Evolutionary conservation across 352 stramenopile species (phyloP), one percentile per base, ranked within the genome.

Genomic region (Phytophthora sp.): DNA sequence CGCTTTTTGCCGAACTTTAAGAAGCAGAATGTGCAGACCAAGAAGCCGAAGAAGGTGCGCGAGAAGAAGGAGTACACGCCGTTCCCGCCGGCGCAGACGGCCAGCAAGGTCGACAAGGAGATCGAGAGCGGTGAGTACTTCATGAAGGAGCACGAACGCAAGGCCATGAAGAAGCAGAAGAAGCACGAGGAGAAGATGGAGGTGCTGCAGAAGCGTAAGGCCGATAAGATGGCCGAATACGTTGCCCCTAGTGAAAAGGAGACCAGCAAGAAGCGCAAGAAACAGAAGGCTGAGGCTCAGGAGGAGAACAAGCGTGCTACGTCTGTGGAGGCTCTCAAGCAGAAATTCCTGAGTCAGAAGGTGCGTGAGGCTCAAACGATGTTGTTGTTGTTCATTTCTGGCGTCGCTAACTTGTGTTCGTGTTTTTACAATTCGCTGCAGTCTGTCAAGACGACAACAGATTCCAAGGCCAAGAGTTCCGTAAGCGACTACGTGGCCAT

Each of bases 51-150:
- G 50, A 79, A 87, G 26, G 75, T 98, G 7, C 67, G 78, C 39
- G 86, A 97, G 56, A 99, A 98, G 79, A 98, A 97, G 68, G 80
- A 83, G 18, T 99, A 99, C 86, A 99, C 98, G 46, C 97, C 98
- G 17, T 99, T 99, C 85, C 98, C 98, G 45, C 97, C 97, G 4
- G 90, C 96, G 23, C 97, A 96, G 50, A 86, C 66, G 49, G 94
- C 93, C 41, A 97, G 88, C 72, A 99, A 99, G 85, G 82, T 99
- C 54, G 98, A 99, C 86, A 83, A 97, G 70, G 95, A 99, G 79
- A 95, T 99, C 55, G 97, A 99, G 70, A 98, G 88, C 38, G 98
- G 98, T 69, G 97, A 99, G 80, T 99, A 99, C 82, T 99, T 99
- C 77, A 92, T 99, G 49, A 98, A 97, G 55, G 95, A 99, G 72